These are phyloP conservation scores for Mycena belliarum DNA, from an alignment of 768 basidiomycete species.

Conservation along the genomic window DNA sequence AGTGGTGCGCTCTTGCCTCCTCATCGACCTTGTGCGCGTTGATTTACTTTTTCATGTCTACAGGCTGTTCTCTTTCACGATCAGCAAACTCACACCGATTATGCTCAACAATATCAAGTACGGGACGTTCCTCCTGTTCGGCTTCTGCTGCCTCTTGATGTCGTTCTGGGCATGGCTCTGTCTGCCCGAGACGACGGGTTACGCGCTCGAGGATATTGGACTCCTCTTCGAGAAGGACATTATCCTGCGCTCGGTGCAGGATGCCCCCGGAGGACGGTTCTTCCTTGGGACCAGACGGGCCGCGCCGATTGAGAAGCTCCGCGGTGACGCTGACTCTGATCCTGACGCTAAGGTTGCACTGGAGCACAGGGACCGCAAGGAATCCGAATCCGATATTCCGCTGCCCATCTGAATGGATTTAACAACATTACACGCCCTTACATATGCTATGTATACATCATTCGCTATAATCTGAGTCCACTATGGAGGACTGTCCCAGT, in stretches of 20 bases:
- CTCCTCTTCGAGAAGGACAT: constrained; percentile 43
- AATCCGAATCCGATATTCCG: not conserved
- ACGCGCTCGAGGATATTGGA: constrained; percentile 48
- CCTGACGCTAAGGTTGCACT: not conserved
- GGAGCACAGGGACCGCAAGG: not conserved
- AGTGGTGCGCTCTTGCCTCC: constrained; percentile 33
- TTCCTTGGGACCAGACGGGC: constrained; percentile 33
- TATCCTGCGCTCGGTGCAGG: constrained; percentile 36
- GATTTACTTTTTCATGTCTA: no score
- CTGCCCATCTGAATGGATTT: not conserved
- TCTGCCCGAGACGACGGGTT: constrained; percentile 48
- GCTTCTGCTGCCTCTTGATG: constrained; percentile 43
- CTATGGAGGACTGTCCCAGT: not conserved
- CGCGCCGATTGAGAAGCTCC: constrained; percentile 27
- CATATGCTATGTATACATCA: not conserved
- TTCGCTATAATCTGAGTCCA: not conserved
- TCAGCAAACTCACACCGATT: constrained; percentile 43
- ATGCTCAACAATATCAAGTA: constrained; percentile 37
- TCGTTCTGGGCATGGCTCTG: constrained; percentile 43
- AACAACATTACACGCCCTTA: not conserved
- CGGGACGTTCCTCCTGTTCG: constrained; percentile 46
- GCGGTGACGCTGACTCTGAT: not conserved
- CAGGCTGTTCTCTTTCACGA: constrained; percentile 46
- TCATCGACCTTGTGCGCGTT: not conserved
- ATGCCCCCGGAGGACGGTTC: constrained; percentile 41